Conservation (phyloP, 768 basidiomycete genomes). For the Boletus insuetus region DNA sequence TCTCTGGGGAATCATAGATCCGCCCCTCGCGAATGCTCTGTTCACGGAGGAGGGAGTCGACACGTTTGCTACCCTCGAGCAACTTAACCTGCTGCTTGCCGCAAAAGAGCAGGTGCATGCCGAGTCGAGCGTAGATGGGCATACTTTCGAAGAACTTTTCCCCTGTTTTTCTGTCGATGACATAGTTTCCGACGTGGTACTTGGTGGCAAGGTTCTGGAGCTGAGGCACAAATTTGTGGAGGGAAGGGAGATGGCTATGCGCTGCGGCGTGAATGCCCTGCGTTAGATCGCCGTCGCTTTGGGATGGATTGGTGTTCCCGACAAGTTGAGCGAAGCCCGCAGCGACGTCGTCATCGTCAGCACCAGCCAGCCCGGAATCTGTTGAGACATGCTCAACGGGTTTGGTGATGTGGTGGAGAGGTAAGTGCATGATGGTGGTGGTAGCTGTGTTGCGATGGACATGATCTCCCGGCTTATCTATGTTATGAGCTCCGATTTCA, state of each 20-base stretch:
- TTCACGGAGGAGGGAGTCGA: constrained; percentile 51
- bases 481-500: not conserved
- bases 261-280: constrained; percentile 35
- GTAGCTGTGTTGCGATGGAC: not conserved
- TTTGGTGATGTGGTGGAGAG: constrained; percentile 19
- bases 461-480: constrained; percentile 4
- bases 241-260: constrained; percentile 35
- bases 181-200: constrained; percentile 61
- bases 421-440: constrained; percentile 13
- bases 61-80: constrained; percentile 42
- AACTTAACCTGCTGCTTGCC: constrained; percentile 49
- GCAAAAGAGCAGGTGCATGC: constrained; percentile 76
- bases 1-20: constrained; percentile 53
- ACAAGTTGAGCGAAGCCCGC: constrained; percentile 20
- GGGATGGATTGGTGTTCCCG: constrained; percentile 14
- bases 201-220: constrained; percentile 50
- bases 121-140: constrained; percentile 68
- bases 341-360: constrained; percentile 20
- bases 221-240: constrained; percentile 51
- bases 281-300: constrained; percentile 11
- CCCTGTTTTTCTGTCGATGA: constrained; percentile 44
- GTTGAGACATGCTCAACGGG: constrained; percentile 29
- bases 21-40: constrained; percentile 56
- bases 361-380: constrained; percentile 14
- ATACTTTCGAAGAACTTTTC: constrained; percentile 68